Percentiles rank a stretch among this genome's conserved stretches.
Evolutionary conservation across 169 alveolate species (phyloP).

Genomic region (Eimeria praecox): DNA sequence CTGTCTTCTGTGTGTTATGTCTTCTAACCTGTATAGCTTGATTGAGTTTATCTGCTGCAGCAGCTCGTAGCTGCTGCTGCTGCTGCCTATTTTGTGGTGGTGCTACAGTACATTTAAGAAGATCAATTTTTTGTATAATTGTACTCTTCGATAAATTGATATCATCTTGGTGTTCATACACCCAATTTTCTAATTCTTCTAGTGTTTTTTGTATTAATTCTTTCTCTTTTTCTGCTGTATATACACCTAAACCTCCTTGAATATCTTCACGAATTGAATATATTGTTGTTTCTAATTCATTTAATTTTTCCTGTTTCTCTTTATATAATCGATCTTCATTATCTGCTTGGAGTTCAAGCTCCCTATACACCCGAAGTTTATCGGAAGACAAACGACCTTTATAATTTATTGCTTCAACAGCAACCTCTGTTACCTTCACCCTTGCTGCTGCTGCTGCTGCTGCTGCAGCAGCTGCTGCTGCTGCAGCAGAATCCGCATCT

Average conservation of each 20-base stretch:
- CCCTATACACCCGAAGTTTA: slow-evolving; percentile 52
- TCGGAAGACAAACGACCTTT: slow-evolving; percentile 16
- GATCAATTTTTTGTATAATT: slow-evolving; percentile 76
- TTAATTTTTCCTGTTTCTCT: slow-evolving; percentile 83
- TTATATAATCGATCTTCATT: slow-evolving; percentile 80
- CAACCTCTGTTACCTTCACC: no score
- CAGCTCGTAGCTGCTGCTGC: no score
- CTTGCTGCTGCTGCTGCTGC: neutral
- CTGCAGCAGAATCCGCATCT: neutral
- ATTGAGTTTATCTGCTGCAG: neutral
- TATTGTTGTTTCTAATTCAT: slow-evolving; percentile 85
- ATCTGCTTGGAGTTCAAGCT: slow-evolving; percentile 82
- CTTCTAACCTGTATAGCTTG: neutral
- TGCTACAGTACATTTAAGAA: slow-evolving; percentile 11
- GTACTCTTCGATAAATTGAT: slow-evolving; percentile 70
- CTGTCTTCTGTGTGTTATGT: neutral
- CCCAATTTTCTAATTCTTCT: slow-evolving; percentile 84
- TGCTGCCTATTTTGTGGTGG: slow-evolving; percentile 14
- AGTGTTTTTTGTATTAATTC: neutral
- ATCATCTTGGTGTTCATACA: slow-evolving; percentile 78
- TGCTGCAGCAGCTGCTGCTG: neutral
- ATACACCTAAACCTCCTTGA: neutral
- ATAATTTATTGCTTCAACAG: neutral
- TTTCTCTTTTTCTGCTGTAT: slow-evolving; percentile 10
- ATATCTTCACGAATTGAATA: slow-evolving; percentile 74